These are phyloP conservation scores for Russula brevipes DNA, from an alignment of 768 basidiomycete species.

Conservation along the genomic window DNA sequence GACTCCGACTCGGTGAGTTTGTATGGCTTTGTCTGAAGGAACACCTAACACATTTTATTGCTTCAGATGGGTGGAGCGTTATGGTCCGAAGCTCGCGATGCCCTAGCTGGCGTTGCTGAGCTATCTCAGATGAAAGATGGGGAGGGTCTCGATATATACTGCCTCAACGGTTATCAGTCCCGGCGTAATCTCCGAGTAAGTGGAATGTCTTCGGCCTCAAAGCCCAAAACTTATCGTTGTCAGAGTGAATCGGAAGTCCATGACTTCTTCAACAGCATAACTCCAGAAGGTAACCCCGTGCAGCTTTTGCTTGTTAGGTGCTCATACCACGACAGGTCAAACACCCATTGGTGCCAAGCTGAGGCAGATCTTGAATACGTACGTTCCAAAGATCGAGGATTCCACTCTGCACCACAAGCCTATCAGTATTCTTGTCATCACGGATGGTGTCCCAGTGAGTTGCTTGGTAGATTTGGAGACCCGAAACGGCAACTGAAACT, in stretches of 20 bases:
- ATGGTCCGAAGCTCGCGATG: slow-evolving; percentile 39
- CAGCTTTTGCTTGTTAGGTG: slow-evolving; percentile 12
- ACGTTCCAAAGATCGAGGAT: slow-evolving; percentile 34
- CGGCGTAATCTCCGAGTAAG: slow-evolving; percentile 28
- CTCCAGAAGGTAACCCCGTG: slow-evolving; percentile 10
- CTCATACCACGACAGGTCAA: slow-evolving; percentile 28
- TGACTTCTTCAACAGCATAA: slow-evolving; percentile 12
- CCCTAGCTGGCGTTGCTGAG: slow-evolving; percentile 39
- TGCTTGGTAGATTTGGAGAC: background rate
- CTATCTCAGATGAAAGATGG: slow-evolving; percentile 35
- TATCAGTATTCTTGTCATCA: slow-evolving; percentile 36
- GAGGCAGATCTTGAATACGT: slow-evolving; percentile 35
- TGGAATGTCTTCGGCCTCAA: slow-evolving; percentile 25
- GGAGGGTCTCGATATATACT: slow-evolving; percentile 40
- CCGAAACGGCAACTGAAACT: background rate
- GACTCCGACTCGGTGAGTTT: slow-evolving; percentile 38
- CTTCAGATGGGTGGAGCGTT: slow-evolving; percentile 38
- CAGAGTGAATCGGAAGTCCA: slow-evolving; percentile 18
- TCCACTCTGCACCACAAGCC: slow-evolving; percentile 34
- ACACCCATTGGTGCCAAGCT: slow-evolving; percentile 39
- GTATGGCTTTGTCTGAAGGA: background rate
- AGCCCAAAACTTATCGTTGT: background rate
- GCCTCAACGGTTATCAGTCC: slow-evolving; percentile 34
- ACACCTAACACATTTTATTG: background rate
- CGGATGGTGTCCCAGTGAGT: slow-evolving; percentile 39